Evolutionary conservation across 2,329 filamentous ascomycete species (phyloP), one percentile per base, ranked within the genome.

Genomic region (Fusarium verticillioides): DNA sequence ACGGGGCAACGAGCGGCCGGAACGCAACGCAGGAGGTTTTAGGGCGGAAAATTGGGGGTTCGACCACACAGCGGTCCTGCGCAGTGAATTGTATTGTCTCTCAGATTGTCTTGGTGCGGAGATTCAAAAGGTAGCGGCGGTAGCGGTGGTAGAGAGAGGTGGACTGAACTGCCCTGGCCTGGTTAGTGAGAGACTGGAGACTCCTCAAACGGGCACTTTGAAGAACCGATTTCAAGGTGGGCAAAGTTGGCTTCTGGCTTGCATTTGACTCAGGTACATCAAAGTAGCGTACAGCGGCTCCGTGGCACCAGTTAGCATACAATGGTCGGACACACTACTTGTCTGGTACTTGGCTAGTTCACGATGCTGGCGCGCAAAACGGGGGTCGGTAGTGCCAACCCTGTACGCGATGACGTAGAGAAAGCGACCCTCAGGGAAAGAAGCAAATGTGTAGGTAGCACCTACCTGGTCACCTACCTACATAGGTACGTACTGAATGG

Each of bases 331-430:
- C n/a, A 57, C 16, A 43, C n/a, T 62, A 69, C 72, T 52, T 62
- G 19, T 37, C n/a, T 32, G 28, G 42, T 66, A 72, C 68, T 46
- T 61, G 53, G 23, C 56, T 60, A 70, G 40, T 44, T 64, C 59
- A 70, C 57, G 71, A 66, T 73, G 47, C 52, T 70, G 57, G 46
- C 66, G 58, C 62, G 60, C 70, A 64, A 54, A 66, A 71, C 53
- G 63, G 62, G 56, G 66, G 42, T 56, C 62, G n/a, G 40, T 62
- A 65, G 64, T 59, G 43, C 36, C 47, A 69, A 64, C 70, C 72
- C 68, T 72, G 75, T 69, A 74, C 68, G 54, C 65, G 62, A 78
- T 78, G 76, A 78, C 76, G 76, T 78, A 78, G 76, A 43, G 52
- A 73, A 73, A 71, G 68, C 44, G 52, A 64, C 64, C 69, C 66